A percentile compares a stretch with the other conserved stretches of the same genome.
phyloP scores from a whole-genome alignment of 257 asterid species.

The Ilex asprella region DNA sequence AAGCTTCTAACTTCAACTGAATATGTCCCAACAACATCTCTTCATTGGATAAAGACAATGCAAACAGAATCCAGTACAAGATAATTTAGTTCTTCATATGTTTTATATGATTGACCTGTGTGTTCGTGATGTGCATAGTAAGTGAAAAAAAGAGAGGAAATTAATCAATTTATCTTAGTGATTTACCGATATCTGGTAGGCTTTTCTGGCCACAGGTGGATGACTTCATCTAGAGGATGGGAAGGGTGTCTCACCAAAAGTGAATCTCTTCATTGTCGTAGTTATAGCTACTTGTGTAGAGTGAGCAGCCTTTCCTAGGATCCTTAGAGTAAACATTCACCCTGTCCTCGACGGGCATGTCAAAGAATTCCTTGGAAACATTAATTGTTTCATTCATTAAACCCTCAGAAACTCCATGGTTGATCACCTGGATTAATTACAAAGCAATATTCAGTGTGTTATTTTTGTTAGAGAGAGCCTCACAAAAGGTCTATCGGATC shows the following conservation, averaged over 20 bases:
- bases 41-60: conserved; percentile 2
- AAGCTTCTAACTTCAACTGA: conserved; percentile 28
- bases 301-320: conserved; percentile 26
- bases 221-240: conserved; percentile 40
- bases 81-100: neutral
- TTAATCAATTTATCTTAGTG: too few species aligned
- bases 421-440: conserved; percentile 31
- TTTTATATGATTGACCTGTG: too few species aligned
- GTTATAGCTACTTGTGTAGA: conserved; percentile 44
- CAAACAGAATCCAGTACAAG: neutral
- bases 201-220: conserved; percentile 43
- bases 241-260: conserved; percentile 59
- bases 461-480: too few species aligned
- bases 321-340: conserved; percentile 28
- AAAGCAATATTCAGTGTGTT: neutral
- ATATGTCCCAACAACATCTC: conserved; percentile 36
- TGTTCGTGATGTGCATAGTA: too few species aligned
- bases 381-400: conserved; percentile 42
- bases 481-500: too few species aligned
- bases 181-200: conserved; percentile 46
- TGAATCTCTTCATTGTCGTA: conserved; percentile 42
- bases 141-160: neutral
- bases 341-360: conserved; percentile 32
- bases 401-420: conserved; percentile 42
- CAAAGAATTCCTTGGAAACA: conserved; percentile 37